phyloP scores from a whole-genome alignment of 202 grass and related monocot genomes.

The Setaria italica region DNA sequence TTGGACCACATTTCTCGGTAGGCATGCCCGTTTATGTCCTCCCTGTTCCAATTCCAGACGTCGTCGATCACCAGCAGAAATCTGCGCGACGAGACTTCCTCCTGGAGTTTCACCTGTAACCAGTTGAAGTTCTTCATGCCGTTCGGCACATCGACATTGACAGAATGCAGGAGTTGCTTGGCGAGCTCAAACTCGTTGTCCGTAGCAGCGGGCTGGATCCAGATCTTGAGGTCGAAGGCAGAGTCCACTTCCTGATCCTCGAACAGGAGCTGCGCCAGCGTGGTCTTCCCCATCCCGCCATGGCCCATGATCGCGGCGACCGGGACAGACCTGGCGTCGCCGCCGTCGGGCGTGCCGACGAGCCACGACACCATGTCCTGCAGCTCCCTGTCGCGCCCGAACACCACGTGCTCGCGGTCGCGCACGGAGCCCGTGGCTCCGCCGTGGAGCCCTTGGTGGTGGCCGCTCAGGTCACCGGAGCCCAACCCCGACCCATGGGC shows the following conservation, averaged over 20 bases:
- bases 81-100: slow-evolving; percentile 10
- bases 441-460: not conserved
- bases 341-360: not conserved
- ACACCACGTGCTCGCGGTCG: not conserved
- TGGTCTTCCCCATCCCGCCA: slow-evolving; percentile 81
- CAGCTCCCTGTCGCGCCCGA: slow-evolving; percentile 39
- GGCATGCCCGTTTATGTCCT: not conserved
- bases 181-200: slow-evolving; percentile 48
- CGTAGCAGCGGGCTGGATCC: slow-evolving; percentile 46
- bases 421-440: slow-evolving; percentile 2
- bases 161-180: slow-evolving; percentile 47
- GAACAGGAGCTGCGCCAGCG: slow-evolving; percentile 54
- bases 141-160: not conserved
- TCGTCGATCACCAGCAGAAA: slow-evolving; percentile 69
- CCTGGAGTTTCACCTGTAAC: not conserved
- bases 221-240: slow-evolving; percentile 54
- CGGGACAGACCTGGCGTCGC: not conserved
- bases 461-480: not conserved
- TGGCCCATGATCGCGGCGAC: slow-evolving; percentile 51
- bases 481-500: not conserved
- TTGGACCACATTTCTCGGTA: slow-evolving; percentile 36
- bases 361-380: slow-evolving; percentile 44
- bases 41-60: slow-evolving; percentile 73
- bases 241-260: slow-evolving; percentile 6
- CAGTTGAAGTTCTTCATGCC: slow-evolving; percentile 37